Evolutionary conservation across 192 early-diverging fungal species (phyloP).

Genomic region (Backusella luteola): DNA sequence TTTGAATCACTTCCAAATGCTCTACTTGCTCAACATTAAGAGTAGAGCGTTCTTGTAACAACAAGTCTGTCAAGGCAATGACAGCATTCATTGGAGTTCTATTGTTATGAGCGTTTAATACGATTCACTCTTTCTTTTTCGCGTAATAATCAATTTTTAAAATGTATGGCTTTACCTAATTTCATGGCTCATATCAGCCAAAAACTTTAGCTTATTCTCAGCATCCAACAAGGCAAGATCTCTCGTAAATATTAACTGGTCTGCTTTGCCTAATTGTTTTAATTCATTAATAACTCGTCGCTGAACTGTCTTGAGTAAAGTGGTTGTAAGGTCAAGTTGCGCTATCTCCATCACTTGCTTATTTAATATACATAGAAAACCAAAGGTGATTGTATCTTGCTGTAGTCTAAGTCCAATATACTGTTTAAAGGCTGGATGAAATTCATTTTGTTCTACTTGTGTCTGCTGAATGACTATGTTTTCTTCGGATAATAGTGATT

Average conservation of each 20-base stretch:
- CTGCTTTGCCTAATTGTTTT: conserved; percentile 35
- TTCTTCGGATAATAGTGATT: background rate
- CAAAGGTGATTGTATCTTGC: conserved; percentile 10
- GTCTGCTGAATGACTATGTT: background rate
- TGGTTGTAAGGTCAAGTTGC: conserved; percentile 24
- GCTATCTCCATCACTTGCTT: conserved; percentile 21
- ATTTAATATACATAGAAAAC: conserved; percentile 26
- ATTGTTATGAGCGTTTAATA: background rate
- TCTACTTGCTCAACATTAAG: conserved; percentile 46
- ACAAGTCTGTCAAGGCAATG: conserved; percentile 49
- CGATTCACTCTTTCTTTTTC: background rate
- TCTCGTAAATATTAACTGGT: conserved; percentile 36
- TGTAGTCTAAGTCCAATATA: conserved; percentile 36
- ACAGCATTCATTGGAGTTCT: conserved; percentile 57
- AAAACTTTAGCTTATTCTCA: conserved; percentile 53
- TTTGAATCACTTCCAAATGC: conserved; percentile 52
- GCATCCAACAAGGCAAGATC: conserved; percentile 47
- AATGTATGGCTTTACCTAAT: conserved; percentile 34
- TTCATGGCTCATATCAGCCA: conserved; percentile 56
- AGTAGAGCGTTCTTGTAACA: conserved; percentile 42
- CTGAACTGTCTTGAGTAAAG: conserved; percentile 34
- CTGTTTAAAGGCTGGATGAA: conserved; percentile 13
- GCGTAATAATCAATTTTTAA: background rate
- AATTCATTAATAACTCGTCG: conserved; percentile 39
- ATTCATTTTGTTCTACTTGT: background rate